These are phyloP conservation scores for Lachancea lanzarotensis DNA, from an alignment of 805 yeast genomes.

Conservation along the genomic window DNA sequence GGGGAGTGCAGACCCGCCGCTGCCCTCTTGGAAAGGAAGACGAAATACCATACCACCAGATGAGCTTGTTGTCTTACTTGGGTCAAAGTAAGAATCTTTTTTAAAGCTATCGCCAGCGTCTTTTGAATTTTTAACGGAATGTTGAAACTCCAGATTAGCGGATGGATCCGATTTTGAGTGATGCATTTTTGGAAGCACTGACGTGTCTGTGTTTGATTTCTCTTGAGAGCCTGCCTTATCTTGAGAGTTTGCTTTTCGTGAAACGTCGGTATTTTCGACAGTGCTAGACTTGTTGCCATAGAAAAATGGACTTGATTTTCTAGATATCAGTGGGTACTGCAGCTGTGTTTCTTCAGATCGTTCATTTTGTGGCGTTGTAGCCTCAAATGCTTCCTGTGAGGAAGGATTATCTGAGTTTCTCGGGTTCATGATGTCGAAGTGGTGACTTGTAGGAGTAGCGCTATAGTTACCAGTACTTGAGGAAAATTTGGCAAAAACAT, in stretches of 20 bases:
- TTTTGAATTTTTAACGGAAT: constrained; percentile 6
- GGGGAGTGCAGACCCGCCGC: constrained; percentile 2
- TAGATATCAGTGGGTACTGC: background rate
- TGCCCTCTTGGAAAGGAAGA: constrained; percentile 50
- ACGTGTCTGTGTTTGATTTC: background rate
- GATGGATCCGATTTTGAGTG: constrained; percentile 4
- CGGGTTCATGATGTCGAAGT: constrained; percentile 4
- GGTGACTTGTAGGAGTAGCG: constrained; percentile 2
- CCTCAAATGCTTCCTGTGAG: constrained; percentile 1
- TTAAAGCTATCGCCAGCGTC: background rate
- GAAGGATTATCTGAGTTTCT: background rate
- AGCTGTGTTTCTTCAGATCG: background rate
- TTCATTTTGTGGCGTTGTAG: background rate
- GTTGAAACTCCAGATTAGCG: background rate
- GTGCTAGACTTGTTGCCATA: constrained; percentile 1
- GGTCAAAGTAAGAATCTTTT: constrained; percentile 2
- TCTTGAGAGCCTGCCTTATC: background rate
- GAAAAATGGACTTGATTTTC: constrained; percentile 6
- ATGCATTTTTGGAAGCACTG: background rate
- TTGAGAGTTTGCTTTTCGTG: too few species aligned
- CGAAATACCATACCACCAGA: constrained; percentile 43
- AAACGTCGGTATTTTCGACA: background rate
- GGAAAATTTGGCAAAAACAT: constrained; percentile 6
- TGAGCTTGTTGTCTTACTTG: constrained; percentile 24
- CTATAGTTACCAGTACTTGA: background rate